Evolutionary conservation across 2,329 filamentous ascomycete genomes (phyloP).

Genomic region (Hypoxylon sp.): DNA sequence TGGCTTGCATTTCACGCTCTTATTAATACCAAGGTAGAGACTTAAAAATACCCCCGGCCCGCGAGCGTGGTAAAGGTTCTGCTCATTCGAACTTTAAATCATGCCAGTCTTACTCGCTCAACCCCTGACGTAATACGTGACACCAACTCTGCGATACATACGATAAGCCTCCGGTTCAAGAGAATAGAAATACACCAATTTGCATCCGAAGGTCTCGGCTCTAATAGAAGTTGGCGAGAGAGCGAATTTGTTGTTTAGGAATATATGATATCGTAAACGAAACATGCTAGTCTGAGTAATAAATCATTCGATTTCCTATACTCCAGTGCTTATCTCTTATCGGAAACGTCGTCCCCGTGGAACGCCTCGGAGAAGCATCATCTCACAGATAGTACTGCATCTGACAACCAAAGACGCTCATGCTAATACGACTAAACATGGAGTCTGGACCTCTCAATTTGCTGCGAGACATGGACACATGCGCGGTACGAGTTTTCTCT

Average conservation of each 20-base stretch:
- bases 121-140: conserved; percentile 23
- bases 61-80: conserved; percentile 11
- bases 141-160: neutral
- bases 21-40: neutral
- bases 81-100: conserved; percentile 1
- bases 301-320: conserved; percentile 2
- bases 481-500: neutral
- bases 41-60: conserved; percentile 9
- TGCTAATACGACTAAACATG: conserved; percentile 1
- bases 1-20: neutral
- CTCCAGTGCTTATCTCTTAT: conserved; percentile 14
- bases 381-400: conserved; percentile 19
- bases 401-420: neutral
- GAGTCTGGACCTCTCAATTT: conserved; percentile 4
- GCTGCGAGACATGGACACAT: neutral
- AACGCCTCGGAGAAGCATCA: conserved; percentile 44
- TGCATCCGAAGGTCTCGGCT: neutral
- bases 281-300: neutral
- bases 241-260: neutral
- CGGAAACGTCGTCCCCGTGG: conserved; percentile 29
- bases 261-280: neutral
- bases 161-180: neutral
- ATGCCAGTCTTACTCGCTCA: conserved; percentile 1
- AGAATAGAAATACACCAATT: neutral
- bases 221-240: neutral